Evolutionary conservation across 345 rosid genomes (phyloP).

Genomic region (Gossypium turneri): DNA sequence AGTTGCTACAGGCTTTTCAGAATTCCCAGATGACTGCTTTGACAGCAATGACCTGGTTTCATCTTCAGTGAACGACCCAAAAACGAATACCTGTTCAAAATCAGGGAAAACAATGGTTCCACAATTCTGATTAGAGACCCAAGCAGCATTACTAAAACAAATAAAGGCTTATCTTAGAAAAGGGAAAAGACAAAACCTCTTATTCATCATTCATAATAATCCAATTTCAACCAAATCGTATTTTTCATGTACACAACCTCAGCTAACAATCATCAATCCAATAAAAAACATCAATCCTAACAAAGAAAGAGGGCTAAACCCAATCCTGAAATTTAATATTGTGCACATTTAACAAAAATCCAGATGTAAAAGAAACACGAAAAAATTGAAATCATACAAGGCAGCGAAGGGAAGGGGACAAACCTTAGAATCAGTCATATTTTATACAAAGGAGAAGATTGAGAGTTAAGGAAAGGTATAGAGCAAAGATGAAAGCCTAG

Average conservation of each 20-base stretch:
- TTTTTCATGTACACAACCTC: not conserved
- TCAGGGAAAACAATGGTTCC: not conserved
- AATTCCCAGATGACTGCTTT: constrained; percentile 36
- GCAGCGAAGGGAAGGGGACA: not conserved
- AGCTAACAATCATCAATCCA: not conserved
- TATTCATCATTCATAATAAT: not conserved
- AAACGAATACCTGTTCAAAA: constrained; percentile 48
- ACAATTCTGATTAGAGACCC: not conserved
- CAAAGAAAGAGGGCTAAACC: not conserved
- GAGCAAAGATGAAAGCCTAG: constrained; percentile 34
- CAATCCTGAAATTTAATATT: not conserved
- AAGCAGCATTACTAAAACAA: not conserved
- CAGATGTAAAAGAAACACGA: not conserved
- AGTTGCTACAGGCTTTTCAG: constrained; percentile 40
- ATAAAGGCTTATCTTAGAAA: not conserved
- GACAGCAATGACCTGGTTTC: constrained; percentile 62
- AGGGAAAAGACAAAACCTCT: not conserved
- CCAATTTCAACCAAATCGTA: not conserved
- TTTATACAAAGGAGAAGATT: constrained; percentile 19
- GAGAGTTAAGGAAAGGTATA: constrained; percentile 27
- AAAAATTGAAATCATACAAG: not conserved
- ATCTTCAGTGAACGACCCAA: constrained; percentile 94
- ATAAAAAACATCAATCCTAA: not conserved
- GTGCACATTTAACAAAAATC: not conserved
- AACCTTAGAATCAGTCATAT: constrained; percentile 81